Conservation (phyloP, 2,329 filamentous ascomycete genomes). For the Teratosphaeria zuluensis region DNA sequence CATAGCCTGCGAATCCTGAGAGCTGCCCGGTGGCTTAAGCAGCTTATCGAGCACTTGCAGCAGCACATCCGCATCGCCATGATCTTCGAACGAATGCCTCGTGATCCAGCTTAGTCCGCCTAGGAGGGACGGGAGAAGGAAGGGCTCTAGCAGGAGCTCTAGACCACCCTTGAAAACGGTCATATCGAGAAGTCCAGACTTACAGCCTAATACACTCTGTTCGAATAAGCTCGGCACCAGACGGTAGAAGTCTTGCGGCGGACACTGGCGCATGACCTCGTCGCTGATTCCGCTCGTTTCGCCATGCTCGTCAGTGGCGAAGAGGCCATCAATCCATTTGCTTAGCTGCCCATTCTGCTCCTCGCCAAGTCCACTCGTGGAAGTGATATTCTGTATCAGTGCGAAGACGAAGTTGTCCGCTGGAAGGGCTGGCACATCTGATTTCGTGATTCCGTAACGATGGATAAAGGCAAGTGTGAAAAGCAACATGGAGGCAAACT, state of each 20-base stretch:
- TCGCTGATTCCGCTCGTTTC: slow-evolving; percentile 60
- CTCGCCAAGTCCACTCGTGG: slow-evolving; percentile 53
- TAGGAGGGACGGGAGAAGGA: slow-evolving; percentile 68
- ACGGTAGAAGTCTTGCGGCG: slow-evolving; percentile 73
- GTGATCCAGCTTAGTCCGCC: slow-evolving; percentile 63
- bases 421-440: slow-evolving; percentile 54
- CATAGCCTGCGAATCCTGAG: slow-evolving; percentile 62
- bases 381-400: slow-evolving; percentile 51
- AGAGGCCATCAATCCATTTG: slow-evolving; percentile 69
- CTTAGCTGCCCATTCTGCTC: slow-evolving; percentile 58
- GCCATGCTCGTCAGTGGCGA: slow-evolving; percentile 52
- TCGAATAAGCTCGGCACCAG: slow-evolving; percentile 68
- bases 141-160: slow-evolving; percentile 72
- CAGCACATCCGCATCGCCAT: slow-evolving; percentile 55
- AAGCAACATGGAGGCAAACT: slow-evolving; percentile 69
- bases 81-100: slow-evolving; percentile 56
- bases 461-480: slow-evolving; percentile 66
- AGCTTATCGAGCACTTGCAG: slow-evolving; percentile 65
- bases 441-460: slow-evolving; percentile 55
- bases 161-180: slow-evolving; percentile 65
- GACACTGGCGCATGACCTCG: slow-evolving; percentile 71
- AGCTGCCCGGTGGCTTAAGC: slow-evolving; percentile 59
- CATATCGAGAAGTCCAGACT: slow-evolving; percentile 54
- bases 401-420: slow-evolving; percentile 59
- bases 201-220: slow-evolving; percentile 62